Evolutionary conservation across 139 green algal genomes (phyloP).

Genomic region (Chlorella ohadii): DNA sequence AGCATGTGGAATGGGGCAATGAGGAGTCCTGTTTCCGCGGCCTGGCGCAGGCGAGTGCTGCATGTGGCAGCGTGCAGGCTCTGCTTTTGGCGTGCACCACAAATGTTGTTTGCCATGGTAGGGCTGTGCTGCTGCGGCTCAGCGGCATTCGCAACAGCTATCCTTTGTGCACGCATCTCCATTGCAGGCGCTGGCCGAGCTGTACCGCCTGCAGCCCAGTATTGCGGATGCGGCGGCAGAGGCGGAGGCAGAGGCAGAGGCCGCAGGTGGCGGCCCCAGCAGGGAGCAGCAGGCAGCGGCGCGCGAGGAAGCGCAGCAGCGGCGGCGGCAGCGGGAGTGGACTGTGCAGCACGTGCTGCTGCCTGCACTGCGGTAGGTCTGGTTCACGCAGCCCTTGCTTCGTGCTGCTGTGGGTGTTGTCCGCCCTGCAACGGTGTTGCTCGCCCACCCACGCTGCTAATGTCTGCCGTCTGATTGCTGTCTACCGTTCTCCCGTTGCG

Average conservation of each 20-base stretch:
- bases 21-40: constrained; percentile 66
- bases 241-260: background rate
- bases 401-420: no score
- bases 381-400: no score
- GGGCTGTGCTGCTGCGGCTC: background rate
- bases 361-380: constrained; percentile 53
- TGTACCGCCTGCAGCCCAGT: constrained; percentile 67
- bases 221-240: constrained; percentile 11
- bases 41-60: constrained; percentile 50
- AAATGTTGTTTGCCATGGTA: no score
- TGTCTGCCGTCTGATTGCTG: no score
- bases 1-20: constrained; percentile 77
- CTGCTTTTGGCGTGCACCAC: background rate
- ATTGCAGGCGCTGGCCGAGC: constrained; percentile 56
- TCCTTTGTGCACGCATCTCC: no score
- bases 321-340: constrained; percentile 25
- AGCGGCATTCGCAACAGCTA: no score
- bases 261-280: background rate
- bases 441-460: no score
- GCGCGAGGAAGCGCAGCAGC: background rate
- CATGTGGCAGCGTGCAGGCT: background rate
- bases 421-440: no score
- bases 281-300: background rate
- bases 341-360: constrained; percentile 66
- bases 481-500: constrained; percentile 32